Percentiles rank a stretch among this genome's conserved stretches.
These are phyloP conservation scores for Globisporangium nagaii DNA, from an alignment of 352 stramenopile species.

Conservation along the genomic window DNA sequence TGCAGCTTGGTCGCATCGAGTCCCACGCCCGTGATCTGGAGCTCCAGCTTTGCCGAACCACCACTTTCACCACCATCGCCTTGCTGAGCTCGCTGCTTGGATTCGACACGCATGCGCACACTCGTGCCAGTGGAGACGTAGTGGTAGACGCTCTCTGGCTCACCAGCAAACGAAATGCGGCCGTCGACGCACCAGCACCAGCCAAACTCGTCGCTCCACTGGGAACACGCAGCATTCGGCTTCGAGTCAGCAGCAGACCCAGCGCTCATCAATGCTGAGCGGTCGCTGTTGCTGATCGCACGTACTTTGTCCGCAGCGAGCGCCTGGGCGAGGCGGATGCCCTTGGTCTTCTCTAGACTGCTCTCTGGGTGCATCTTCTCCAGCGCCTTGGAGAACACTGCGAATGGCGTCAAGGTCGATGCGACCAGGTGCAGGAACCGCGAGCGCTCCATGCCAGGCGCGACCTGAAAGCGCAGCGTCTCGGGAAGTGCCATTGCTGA, in stretches of 20 bases:
- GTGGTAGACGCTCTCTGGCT: slow-evolving; percentile 33
- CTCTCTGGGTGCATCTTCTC: slow-evolving; percentile 37
- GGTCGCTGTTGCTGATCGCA: not conserved
- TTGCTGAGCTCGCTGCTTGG: not conserved
- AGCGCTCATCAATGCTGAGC: not conserved
- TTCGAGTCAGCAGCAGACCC: slow-evolving; percentile 12
- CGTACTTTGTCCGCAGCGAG: slow-evolving; percentile 40
- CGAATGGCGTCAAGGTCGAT: slow-evolving; percentile 47
- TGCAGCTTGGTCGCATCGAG: slow-evolving; percentile 40
- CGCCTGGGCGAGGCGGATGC: slow-evolving; percentile 46
- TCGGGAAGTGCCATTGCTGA: slow-evolving; percentile 9
- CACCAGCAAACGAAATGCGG: slow-evolving; percentile 39
- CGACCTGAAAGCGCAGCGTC: slow-evolving; percentile 42
- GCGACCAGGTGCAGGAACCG: slow-evolving; percentile 48
- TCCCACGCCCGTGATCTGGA: slow-evolving; percentile 40
- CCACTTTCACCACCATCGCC: too few relatives aligned
- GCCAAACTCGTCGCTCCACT: slow-evolving; percentile 8
- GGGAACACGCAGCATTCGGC: not conserved
- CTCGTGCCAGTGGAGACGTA: slow-evolving; percentile 56
- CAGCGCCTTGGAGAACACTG: slow-evolving; percentile 32
- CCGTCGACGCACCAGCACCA: slow-evolving; percentile 59
- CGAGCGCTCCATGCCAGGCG: slow-evolving; percentile 38
- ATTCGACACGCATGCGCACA: slow-evolving; percentile 21
- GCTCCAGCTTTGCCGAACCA: slow-evolving; percentile 13
- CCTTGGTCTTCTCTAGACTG: slow-evolving; percentile 20